Evolutionary conservation across 2,329 filamentous ascomycete genomes (phyloP).

Genomic region (Monilinia aucupariae): DNA sequence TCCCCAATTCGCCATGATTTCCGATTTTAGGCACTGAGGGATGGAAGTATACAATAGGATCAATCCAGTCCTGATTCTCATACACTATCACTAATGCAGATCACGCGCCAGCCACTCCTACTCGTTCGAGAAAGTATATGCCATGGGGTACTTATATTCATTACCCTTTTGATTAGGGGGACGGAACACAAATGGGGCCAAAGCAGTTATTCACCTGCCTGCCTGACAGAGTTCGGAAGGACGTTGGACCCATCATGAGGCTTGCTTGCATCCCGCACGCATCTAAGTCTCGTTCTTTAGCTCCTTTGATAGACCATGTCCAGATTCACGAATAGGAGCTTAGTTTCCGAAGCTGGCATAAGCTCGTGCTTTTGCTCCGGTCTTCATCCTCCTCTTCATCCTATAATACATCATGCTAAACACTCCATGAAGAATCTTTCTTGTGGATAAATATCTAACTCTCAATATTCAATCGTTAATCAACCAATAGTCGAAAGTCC

Average conservation of each 20-base stretch:
- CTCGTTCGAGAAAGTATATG: constrained; percentile 23
- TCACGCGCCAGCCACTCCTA: constrained; percentile 33
- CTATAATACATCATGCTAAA: constrained; percentile 21
- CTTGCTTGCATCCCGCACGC: constrained; percentile 21
- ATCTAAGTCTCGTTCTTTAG: constrained; percentile 24
- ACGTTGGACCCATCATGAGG: constrained; percentile 32
- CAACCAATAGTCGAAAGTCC: constrained; percentile 21
- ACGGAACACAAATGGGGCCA: constrained; percentile 20
- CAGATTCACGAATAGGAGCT: constrained; percentile 30
- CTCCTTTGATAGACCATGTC: constrained; percentile 29
- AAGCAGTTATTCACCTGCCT: constrained; percentile 20
- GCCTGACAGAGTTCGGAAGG: constrained; percentile 27
- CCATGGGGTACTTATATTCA: constrained; percentile 21
- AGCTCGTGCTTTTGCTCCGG: constrained; percentile 29
- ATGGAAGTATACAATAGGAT: constrained; percentile 18
- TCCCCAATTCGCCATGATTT: constrained; percentile 27
- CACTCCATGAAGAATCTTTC: constrained; percentile 18
- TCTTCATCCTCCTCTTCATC: constrained; percentile 28
- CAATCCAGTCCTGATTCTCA: constrained; percentile 15
- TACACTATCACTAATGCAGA: constrained; percentile 27
- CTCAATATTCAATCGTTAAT: constrained; percentile 10
- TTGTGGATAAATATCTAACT: constrained; percentile 26
- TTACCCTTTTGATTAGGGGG: constrained; percentile 22
- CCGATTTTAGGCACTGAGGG: constrained; percentile 31
- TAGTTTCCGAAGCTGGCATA: constrained; percentile 31